Base-by-base conservation (phyloP, 108 stramenopile species). In the Chaetoceros muelleri region DNA sequence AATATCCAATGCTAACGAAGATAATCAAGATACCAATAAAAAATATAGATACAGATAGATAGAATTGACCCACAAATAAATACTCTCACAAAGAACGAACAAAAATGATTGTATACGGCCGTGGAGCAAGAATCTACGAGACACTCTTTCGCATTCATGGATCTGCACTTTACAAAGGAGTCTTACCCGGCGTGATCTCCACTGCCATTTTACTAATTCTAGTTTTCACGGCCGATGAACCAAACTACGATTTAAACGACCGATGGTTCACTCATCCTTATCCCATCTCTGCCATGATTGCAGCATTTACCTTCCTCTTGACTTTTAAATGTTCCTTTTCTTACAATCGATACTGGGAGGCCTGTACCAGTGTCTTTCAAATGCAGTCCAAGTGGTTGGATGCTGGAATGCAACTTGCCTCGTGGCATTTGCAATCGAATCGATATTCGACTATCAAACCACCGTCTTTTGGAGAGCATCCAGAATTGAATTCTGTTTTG, bases 351-450 rank as follows among this genome's bases (percentile, higher is more conserved):
- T 81, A 71, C 56, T 87, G 86, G 82, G 82, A 87, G 56, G 86
- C 81, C 17, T 67, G 62, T 28, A 78, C 78, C 3, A 69, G 78
- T 23, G 62, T 87, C 28, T 80, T 84, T 64, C 53, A 34, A 27
- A 87, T 87, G 86, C 75, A 81, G 31, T 62, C 70, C 30, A 83
- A 81, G 54, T 87, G 86, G 86, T 48, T 80, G 52, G 82, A 87
- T 66, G 58, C 70, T 8, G 76, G 59, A 3, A 78, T 71, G 2
- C 69, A 76, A 51, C 24, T 84, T 53, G 76, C 86, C 30, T 78
- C 82, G 31, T 84, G 73, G 63, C 82, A 84, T 61, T 69, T 70
- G 23, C 86, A 87, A 69, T 67, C 71, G 8, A 27, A 52, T 23
- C 45, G 59, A 20, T 88, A 80, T 54, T 65, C 74, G 18, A 52